Evolutionary conservation across 164 flowering plant species (phyloP), one percentile per base, ranked within the genome.

Genomic region (Annona squamosa): DNA sequence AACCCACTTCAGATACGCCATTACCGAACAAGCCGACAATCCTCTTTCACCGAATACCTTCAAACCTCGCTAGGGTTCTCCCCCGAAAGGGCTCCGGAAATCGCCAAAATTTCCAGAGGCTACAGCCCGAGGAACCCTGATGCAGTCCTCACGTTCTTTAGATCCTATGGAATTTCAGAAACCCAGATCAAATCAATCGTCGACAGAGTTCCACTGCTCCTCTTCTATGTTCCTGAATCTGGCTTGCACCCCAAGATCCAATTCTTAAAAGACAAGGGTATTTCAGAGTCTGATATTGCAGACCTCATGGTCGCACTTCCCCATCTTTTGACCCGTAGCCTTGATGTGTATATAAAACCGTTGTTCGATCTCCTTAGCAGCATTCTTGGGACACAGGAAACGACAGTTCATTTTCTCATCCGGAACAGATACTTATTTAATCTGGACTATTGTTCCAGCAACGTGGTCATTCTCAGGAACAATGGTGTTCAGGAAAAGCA

Each of bases 101-200:
- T 46, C 1, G 19, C 77, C 63, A 46, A 63, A 41, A 10, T 2
- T 12, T 1, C 19, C 68, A 59, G 26, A 3, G 0, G 5, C 42
- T 59, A 19, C 19, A 41, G 17, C 72, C 46, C 44, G 3, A 45
- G 63, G 17, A 64, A 63, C 13, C 73, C 73, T 9, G 48, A 42
- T 12, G 46, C 72, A 2, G 77, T 75, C 13, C 68, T 69, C n/a
- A 63, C 47, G 3, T 75, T 69, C 73, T 47, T 75, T n/a, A 64
- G 47, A 63, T 1, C 26, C 13, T 45, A 46, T 16, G 77, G 73
- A 42, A 48, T 75, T 42, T 37, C 70, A 5, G 47, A 69, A 6
- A 45, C 77, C 57, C 72, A 61, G 2, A 75, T 75, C 46, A 7
- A 61, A 43, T 41, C 17, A 37, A 9, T 75, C 18, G 48, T 75